Percentiles rank a stretch among this genome's conserved stretches.
These are phyloP conservation scores for Saururus chinensis DNA, from an alignment of 164 flowering plant genomes.

Conservation along the genomic window DNA sequence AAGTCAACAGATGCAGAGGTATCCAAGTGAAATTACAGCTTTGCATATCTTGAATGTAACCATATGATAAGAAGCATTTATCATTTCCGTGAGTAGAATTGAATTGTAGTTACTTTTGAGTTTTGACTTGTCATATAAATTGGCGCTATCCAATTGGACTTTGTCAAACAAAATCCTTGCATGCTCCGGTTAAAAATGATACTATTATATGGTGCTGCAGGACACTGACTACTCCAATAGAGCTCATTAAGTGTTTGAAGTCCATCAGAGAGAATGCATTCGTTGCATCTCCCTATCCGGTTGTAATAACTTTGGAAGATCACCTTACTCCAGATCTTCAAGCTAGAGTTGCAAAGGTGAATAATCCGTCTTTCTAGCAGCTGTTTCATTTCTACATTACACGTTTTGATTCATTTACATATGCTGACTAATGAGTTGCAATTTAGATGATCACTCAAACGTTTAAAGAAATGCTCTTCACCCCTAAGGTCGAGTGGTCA, in stretches of 20 bases:
- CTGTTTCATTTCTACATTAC: too few species aligned
- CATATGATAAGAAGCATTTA: too few species aligned
- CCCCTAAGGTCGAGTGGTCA: conserved; percentile 33
- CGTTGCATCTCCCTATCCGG: conserved; percentile 47
- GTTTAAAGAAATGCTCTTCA: conserved; percentile 60
- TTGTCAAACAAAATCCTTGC: conserved; percentile 1
- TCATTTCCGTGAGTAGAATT: too few species aligned
- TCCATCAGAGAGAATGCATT: conserved; percentile 65
- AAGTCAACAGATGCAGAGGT: too few species aligned
- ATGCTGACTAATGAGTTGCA: not conserved
- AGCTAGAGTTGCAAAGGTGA: conserved; percentile 70
- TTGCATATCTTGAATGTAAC: too few species aligned
- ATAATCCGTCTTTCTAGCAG: not conserved
- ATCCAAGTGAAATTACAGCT: too few species aligned
- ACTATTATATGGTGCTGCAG: conserved; percentile 19
- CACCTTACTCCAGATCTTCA: conserved; percentile 67
- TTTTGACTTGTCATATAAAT: too few species aligned
- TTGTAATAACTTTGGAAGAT: conserved; percentile 63
- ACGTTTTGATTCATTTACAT: too few species aligned
- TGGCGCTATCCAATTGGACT: not conserved
- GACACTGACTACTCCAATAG: conserved; percentile 59
- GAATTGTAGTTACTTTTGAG: too few species aligned
- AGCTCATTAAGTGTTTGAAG: conserved; percentile 54
- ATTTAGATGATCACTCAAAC: conserved; percentile 55
- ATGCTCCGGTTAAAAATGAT: too few species aligned